phyloP scores from a whole-genome alignment of 2,329 filamentous ascomycete species.

The Pseudocercospora pini-densiflorae region DNA sequence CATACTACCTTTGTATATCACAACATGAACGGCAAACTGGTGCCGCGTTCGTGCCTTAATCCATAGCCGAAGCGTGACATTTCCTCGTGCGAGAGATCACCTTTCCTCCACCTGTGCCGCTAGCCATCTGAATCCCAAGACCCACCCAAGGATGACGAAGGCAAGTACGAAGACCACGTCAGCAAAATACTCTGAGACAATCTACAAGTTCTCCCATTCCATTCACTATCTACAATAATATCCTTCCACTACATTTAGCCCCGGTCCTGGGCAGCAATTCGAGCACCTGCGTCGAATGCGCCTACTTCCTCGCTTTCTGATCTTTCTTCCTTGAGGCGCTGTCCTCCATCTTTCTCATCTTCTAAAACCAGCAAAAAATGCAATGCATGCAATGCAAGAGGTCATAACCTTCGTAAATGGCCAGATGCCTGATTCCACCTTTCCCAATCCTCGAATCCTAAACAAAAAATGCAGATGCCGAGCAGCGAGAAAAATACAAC shows the following conservation, averaged over 20 bases:
- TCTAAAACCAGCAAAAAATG: neutral
- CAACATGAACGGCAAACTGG: neutral
- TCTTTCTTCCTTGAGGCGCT: neutral
- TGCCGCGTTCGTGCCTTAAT: neutral
- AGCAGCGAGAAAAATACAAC: neutral
- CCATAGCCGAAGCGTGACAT: neutral
- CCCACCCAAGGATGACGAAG: neutral
- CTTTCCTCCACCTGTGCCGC: neutral
- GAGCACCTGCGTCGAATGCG: neutral
- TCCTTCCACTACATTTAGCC: neutral
- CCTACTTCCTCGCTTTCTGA: neutral
- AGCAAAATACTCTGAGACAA: neutral
- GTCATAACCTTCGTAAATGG: slow-evolving; percentile 1
- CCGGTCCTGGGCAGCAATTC: neutral
- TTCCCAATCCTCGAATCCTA: neutral
- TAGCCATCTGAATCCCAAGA: neutral
- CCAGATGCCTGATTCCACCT: neutral
- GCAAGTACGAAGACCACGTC: neutral
- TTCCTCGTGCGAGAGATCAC: neutral
- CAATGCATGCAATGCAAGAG: neutral
- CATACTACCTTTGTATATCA: neutral
- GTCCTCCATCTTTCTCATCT: neutral
- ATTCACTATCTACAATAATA: neutral
- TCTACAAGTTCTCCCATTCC: neutral
- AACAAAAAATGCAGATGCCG: no score